Percentiles rank a stretch among this genome's conserved stretches.
Conservation (phyloP, 2,329 filamentous ascomycete species). For the Fusarium bactridioides region DNA sequence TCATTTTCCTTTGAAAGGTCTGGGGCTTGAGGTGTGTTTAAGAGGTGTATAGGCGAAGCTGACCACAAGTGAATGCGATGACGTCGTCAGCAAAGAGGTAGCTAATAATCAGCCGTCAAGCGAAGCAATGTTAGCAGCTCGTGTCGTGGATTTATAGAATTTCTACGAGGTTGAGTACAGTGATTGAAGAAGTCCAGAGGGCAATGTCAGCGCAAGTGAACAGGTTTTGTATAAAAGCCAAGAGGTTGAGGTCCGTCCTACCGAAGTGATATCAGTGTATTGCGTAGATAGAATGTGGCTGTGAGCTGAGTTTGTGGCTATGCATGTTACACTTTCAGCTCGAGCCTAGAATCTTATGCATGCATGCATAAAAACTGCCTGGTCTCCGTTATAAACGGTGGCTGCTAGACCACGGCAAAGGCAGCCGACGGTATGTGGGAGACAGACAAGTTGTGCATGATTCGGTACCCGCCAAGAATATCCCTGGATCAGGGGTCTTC, state of each 20-base stretch:
- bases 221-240: constrained; percentile 4
- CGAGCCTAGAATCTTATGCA: neutral
- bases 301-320: constrained; percentile 7
- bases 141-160: neutral
- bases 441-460: neutral
- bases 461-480: neutral
- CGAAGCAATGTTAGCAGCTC: neutral
- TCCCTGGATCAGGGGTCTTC: constrained; percentile 16
- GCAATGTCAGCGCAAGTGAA: neutral
- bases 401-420: neutral
- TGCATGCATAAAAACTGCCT: neutral
- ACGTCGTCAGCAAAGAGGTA: neutral
- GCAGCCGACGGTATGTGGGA: neutral
- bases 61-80: neutral
- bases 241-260: neutral
- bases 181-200: neutral
- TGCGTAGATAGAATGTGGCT: constrained; percentile 11
- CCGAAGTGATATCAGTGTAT: constrained; percentile 6
- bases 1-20: neutral
- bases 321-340: neutral
- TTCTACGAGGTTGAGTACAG: neutral
- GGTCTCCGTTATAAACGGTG: constrained; percentile 10
- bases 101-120: neutral
- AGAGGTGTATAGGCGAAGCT: neutral
- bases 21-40: neutral